Conservation (phyloP, 2,329 filamentous ascomycete genomes). For the Myriangium duriaei region DNA sequence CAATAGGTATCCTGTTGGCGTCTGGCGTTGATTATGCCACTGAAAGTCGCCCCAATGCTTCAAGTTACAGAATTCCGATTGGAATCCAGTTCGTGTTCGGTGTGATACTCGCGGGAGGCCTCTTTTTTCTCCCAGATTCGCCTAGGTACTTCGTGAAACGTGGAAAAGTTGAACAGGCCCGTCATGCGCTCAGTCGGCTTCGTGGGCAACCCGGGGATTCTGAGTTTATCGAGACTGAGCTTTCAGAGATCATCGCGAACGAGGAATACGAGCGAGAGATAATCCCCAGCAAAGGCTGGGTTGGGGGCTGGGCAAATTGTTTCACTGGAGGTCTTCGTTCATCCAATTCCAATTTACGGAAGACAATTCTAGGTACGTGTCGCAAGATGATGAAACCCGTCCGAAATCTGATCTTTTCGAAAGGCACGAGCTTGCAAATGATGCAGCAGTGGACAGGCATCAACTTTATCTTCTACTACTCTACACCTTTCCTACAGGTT, state of each 20-base stretch:
- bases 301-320: constrained; percentile 55
- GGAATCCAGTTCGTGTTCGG: constrained; percentile 71
- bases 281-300: constrained; percentile 53
- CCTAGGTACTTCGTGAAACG: constrained; percentile 78
- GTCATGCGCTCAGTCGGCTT: constrained; percentile 49
- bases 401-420: too few relatives aligned
- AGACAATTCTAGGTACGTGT: constrained; percentile 34
- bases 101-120: constrained; percentile 57
- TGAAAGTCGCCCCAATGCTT: constrained; percentile 47
- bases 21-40: constrained; percentile 63
- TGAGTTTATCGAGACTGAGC: constrained; percentile 63
- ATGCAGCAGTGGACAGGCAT: constrained; percentile 27
- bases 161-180: constrained; percentile 54
- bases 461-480: constrained; percentile 36
- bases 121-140: constrained; percentile 70
- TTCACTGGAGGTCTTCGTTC: constrained; percentile 44
- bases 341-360: constrained; percentile 39
- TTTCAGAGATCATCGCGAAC: constrained; percentile 80
- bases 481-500: constrained; percentile 34
- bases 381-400: constrained; percentile 41
- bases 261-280: constrained; percentile 67
- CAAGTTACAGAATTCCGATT: constrained; percentile 71
- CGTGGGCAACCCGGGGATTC: constrained; percentile 63
- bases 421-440: too few relatives aligned
- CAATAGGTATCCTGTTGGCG: constrained; percentile 57